phyloP scores from a whole-genome alignment of 2,329 filamentous ascomycete species.

The Xylariomycetidae sp. region DNA sequence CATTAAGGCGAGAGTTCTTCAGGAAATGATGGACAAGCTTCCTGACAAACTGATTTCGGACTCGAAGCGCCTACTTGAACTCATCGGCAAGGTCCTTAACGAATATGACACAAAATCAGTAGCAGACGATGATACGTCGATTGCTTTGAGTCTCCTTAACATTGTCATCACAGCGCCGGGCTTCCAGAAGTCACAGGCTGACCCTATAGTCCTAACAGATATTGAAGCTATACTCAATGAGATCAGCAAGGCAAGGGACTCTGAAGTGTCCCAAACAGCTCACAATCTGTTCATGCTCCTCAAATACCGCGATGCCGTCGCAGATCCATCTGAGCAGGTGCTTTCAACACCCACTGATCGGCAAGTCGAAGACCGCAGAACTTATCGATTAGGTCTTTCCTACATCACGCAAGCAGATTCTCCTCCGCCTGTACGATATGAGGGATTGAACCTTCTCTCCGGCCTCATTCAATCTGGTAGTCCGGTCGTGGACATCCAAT shows the following conservation, averaged over 20 bases:
- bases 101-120: conserved; percentile 36
- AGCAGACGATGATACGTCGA: conserved; percentile 44
- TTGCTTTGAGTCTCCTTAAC: conserved; percentile 58
- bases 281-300: conserved; percentile 53
- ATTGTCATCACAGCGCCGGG: conserved; percentile 53
- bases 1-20: conserved; percentile 56
- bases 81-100: conserved; percentile 57
- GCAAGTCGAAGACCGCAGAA: conserved; percentile 56
- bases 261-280: conserved; percentile 47
- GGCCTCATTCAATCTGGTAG: conserved; percentile 51
- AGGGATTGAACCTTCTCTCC: conserved; percentile 59
- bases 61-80: conserved; percentile 59
- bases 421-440: conserved; percentile 61
- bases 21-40: conserved; percentile 59
- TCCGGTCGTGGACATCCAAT: conserved; percentile 61
- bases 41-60: conserved; percentile 60
- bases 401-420: conserved; percentile 60
- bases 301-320: conserved; percentile 50
- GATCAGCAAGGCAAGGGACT: conserved; percentile 33
- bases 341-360: conserved; percentile 37
- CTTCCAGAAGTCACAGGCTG: conserved; percentile 47
- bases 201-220: conserved; percentile 34
- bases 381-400: conserved; percentile 57
- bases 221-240: conserved; percentile 46
- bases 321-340: conserved; percentile 35